A percentile compares a stretch with the other conserved stretches of the same genome.
These are phyloP conservation scores for Colletotrichum tanaceti DNA, from an alignment of 2,329 filamentous ascomycete species.

Conservation along the genomic window DNA sequence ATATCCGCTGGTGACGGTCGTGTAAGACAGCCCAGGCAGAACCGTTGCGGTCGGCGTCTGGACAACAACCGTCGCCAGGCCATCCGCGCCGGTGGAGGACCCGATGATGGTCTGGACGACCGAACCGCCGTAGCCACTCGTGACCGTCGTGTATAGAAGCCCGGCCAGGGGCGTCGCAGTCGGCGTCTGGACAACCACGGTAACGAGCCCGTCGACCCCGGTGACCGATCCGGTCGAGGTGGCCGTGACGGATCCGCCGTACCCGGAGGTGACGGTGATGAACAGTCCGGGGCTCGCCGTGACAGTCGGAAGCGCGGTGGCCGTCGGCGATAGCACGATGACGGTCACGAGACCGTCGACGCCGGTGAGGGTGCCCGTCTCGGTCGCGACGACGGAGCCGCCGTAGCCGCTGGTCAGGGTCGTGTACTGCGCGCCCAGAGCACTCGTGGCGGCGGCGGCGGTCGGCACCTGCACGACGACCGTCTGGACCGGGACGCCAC, in stretches of 20 bases:
- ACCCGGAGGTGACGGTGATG: neutral
- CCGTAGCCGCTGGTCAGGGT: slow-evolving; percentile 15
- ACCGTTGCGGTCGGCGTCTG: neutral
- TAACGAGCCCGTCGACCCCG: slow-evolving; percentile 11
- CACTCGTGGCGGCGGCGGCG: neutral
- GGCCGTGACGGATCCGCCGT: slow-evolving; percentile 12
- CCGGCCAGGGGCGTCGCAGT: neutral
- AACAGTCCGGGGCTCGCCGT: neutral
- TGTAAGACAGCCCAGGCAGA: slow-evolving; percentile 1
- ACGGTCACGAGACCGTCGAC: slow-evolving; percentile 16
- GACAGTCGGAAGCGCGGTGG: slow-evolving; percentile 5
- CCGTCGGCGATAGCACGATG: slow-evolving; percentile 17
- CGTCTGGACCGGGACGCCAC: neutral
- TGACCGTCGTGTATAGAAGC: neutral
- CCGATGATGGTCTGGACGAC: neutral
- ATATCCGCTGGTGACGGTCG: slow-evolving; percentile 22
- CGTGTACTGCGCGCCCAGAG: neutral
- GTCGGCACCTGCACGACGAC: slow-evolving; percentile 1
- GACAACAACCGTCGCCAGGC: neutral
- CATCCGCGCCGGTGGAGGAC: neutral
- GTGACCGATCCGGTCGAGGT: slow-evolving; percentile 15
- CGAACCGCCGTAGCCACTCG: neutral
- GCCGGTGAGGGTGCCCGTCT: slow-evolving; percentile 1
- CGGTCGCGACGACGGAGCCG: slow-evolving; percentile 9
- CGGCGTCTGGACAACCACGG: slow-evolving; percentile 22